phyloP scores from a whole-genome alignment of 2,329 filamentous ascomycete genomes.

The Fusarium duplospermum region DNA sequence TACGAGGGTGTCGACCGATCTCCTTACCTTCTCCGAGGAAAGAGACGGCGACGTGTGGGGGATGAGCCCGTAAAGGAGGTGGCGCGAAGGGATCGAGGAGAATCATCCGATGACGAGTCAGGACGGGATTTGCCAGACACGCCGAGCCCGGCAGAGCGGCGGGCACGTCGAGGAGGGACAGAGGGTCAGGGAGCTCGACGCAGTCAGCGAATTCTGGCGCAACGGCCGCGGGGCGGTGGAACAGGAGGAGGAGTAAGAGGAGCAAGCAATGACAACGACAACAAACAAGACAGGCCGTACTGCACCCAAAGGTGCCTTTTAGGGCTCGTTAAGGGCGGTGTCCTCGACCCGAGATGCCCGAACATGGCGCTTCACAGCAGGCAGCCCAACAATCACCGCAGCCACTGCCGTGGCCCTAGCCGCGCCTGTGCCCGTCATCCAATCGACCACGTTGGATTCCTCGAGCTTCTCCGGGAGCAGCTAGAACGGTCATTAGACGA shows the following conservation, averaged over 20 bases:
- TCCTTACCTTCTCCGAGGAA: neutral
- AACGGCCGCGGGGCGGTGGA: neutral
- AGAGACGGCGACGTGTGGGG: neutral
- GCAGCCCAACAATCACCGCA: neutral
- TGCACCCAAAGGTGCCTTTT: neutral
- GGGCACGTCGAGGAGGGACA: too few relatives aligned
- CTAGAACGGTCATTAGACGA: too few relatives aligned
- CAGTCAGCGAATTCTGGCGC: neutral
- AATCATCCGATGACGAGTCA: too few relatives aligned
- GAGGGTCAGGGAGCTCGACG: neutral
- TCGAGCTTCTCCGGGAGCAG: neutral
- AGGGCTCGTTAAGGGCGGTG: neutral
- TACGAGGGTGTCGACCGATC: neutral
- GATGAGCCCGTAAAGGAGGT: neutral
- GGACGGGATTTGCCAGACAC: too few relatives aligned
- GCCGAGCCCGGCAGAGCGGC: too few relatives aligned
- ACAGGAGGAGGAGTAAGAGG: neutral
- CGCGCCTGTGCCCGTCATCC: neutral
- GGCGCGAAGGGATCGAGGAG: neutral
- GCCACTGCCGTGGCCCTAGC: neutral
- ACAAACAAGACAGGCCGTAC: neutral
- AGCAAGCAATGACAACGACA: neutral
- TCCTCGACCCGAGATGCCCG: neutral
- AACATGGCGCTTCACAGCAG: neutral
- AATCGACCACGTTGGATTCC: neutral